phyloP scores from a whole-genome alignment of 1,284 basidiomycete genomes.

The Chiua sp. region DNA sequence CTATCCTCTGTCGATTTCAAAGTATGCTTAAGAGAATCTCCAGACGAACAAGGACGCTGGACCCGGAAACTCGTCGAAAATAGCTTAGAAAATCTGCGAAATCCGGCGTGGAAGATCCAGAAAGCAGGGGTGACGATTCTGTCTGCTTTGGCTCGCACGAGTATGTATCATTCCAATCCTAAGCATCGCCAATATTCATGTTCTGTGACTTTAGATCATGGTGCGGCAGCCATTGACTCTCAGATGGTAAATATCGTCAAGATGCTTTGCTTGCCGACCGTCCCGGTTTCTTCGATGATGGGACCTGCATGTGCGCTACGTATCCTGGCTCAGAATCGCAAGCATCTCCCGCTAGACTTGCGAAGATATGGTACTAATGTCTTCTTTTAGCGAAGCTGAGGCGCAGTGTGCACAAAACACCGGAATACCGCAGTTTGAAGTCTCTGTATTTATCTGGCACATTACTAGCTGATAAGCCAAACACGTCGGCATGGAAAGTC shows the following conservation, averaged over 20 bases:
- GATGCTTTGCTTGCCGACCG: constrained; percentile 21
- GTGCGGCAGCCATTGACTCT: constrained; percentile 12
- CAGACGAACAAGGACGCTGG: constrained; percentile 13
- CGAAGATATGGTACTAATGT: not conserved
- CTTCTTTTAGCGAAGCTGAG: constrained; percentile 11
- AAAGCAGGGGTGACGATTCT: constrained; percentile 31
- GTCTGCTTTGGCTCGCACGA: constrained; percentile 27
- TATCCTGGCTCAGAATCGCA: constrained; percentile 15
- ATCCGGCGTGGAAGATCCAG: constrained; percentile 22
- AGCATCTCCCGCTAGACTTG: not conserved
- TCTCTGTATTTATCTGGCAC: constrained; percentile 20
- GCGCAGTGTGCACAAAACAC: not conserved
- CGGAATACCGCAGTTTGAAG: constrained; percentile 24
- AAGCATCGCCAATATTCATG: not conserved
- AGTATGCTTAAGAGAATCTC: not conserved
- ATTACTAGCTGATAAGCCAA: constrained; percentile 16
- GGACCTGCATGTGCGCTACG: constrained; percentile 29
- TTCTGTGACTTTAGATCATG: constrained; percentile 19
- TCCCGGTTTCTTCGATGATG: constrained; percentile 29
- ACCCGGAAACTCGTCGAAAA: constrained; percentile 15
- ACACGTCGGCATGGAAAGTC: constrained; percentile 21
- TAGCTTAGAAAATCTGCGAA: constrained; percentile 14
- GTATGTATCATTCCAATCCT: not conserved
- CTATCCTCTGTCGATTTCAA: not conserved
- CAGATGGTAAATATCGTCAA: constrained; percentile 16